Conservation (phyloP, 352 stramenopile species). For the Pythium aphanidermatum region DNA sequence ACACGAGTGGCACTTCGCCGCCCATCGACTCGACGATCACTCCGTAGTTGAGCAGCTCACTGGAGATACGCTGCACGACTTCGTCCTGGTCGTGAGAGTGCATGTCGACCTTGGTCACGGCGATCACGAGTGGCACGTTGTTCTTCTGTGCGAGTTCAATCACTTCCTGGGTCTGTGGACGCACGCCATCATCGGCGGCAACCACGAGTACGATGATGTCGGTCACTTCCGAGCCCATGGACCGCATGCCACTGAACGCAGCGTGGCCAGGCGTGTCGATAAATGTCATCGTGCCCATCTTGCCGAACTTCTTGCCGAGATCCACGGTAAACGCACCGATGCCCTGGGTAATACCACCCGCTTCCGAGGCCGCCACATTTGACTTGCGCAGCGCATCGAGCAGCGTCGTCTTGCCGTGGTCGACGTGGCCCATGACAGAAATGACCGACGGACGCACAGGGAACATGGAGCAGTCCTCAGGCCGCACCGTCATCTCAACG, state of each 20-base stretch:
- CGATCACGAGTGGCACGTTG: constrained; percentile 95
- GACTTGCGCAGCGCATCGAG: constrained; percentile 92
- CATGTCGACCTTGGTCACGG: constrained; percentile 97
- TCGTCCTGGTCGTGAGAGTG: constrained; percentile 65
- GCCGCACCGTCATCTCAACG: constrained; percentile 52
- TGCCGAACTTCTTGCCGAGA: constrained; percentile 78
- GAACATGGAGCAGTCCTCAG: constrained; percentile 62
- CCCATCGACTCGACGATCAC: constrained; percentile 93
- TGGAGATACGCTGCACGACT: constrained; percentile 55
- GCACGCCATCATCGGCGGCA: constrained; percentile 97
- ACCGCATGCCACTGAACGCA: constrained; percentile 97
- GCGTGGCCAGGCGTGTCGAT: constrained; percentile 99
- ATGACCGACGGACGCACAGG: constrained; percentile 89
- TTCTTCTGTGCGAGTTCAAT: constrained; percentile 92
- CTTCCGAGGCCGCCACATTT: constrained; percentile 92
- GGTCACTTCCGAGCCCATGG: constrained; percentile 94
- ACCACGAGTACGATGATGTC: constrained; percentile 98
- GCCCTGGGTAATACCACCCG: constrained; percentile 99
- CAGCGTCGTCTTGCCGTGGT: constrained; percentile 99
- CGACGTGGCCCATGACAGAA: constrained; percentile 99
- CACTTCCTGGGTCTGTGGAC: constrained; percentile 97
- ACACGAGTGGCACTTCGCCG: constrained; percentile 90
- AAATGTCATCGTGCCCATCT: constrained; percentile 87
- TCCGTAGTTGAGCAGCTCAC: constrained; percentile 91
- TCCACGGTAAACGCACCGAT: constrained; percentile 97